Evolutionary conservation across 805 yeast genomes (phyloP), one percentile per base, ranked within the genome.

Genomic region (Starmerella sirachaensis): DNA sequence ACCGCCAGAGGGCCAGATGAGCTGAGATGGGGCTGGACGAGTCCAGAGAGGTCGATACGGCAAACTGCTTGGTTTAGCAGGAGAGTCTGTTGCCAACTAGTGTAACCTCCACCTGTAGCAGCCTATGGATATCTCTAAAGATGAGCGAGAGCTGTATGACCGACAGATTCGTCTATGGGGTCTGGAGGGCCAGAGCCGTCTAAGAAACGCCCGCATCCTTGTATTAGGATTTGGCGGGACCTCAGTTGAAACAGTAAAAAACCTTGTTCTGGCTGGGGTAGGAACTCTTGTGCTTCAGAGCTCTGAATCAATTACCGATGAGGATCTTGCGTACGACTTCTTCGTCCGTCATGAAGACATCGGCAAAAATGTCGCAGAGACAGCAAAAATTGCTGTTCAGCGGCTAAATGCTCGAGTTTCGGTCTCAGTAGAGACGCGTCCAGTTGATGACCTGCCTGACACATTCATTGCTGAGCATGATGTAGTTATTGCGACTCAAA

Each of bases 111-210:
- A n/a, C n/a, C n/a, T n/a, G n/a, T 26, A 14, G 18, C 6, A 7
- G 12, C n/a, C 19, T 27, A 40, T 40, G 45, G 48, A 41, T 16
- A 40, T 48, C 12, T 40, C 47, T 13, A 43, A 37, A 31, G 52
- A 47, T 33, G 50, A 48, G 39, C 40, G 46, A 6, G 47, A 39
- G 40, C 68, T 88, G 17, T 88, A 88, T 55, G 98, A 88, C 59
- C 72, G 98, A 42, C 98, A 88, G 59, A 86, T 88, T 46, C 63
- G 98, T 45, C 66, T 88, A 16, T 88, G 98, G 98, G 98, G 98
- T 2, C 65, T 91, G 54, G 93, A 81, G 22, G 93, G 96, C 3
- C 98, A 88, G 57, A 67, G 73, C 28, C 58, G 71, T 30, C 72
- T 88, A 64, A 68, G 91, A 25, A 70, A 76, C 14, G 77, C 95